These are phyloP conservation scores for Neonectria faginata DNA, from an alignment of 2,329 filamentous ascomycete genomes.

Conservation along the genomic window DNA sequence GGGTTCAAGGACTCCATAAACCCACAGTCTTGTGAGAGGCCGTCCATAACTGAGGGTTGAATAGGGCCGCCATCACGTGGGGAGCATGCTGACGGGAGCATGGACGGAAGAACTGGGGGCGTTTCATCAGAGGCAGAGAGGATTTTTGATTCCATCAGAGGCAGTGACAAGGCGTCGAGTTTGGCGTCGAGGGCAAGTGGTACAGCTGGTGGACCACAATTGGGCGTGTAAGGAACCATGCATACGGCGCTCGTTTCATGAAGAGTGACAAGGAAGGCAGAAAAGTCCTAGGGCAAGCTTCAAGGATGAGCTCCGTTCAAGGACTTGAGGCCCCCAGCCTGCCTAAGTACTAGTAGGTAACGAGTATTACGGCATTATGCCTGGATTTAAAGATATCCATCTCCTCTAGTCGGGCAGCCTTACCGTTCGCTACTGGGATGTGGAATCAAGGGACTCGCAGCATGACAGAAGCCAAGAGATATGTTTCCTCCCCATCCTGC, in stretches of 20 bases:
- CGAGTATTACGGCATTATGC: neutral
- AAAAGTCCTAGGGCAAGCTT: constrained; percentile 26
- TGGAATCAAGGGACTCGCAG: constrained; percentile 15
- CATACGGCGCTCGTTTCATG: constrained; percentile 26
- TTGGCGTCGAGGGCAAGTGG: constrained; percentile 20
- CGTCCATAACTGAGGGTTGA: neutral
- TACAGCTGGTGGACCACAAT: constrained; percentile 13
- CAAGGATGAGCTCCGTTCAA: neutral
- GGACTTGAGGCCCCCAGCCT: constrained; percentile 4
- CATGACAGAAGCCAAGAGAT: constrained; percentile 2
- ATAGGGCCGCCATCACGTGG: constrained; percentile 10
- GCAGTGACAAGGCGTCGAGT: constrained; percentile 19
- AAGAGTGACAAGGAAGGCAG: constrained; percentile 15
- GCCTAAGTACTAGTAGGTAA: neutral
- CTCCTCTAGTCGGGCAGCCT: neutral
- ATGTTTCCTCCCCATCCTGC: neutral
- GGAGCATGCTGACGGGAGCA: neutral
- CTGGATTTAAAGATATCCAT: constrained; percentile 13
- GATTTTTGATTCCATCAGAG: constrained; percentile 4
- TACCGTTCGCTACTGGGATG: neutral
- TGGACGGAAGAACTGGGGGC: neutral
- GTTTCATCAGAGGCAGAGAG: neutral
- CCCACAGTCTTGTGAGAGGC: constrained; percentile 4
- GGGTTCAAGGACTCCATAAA: neutral
- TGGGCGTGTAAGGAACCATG: constrained; percentile 16